phyloP scores from a whole-genome alignment of 2,329 filamentous ascomycete species.

The Ramularia endophylla region DNA sequence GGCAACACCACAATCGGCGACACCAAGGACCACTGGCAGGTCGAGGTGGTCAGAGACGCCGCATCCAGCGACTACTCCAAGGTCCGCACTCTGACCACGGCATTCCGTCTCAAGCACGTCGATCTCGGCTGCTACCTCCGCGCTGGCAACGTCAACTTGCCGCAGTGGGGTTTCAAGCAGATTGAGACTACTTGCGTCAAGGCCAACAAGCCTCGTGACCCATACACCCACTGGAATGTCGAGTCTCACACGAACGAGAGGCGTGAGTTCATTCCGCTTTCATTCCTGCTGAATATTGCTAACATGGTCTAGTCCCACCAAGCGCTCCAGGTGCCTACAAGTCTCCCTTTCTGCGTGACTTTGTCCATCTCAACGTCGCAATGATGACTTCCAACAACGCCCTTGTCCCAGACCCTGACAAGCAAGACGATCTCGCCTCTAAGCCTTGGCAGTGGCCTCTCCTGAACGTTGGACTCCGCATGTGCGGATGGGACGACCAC shows the following conservation, averaged over 20 bases:
- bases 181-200: slow-evolving; percentile 96
- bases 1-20: slow-evolving; percentile 94
- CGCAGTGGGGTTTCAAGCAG: slow-evolving; percentile 99
- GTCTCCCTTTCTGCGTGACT: slow-evolving; percentile 96
- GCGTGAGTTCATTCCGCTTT: slow-evolving; percentile 53
- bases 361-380: slow-evolving; percentile 94
- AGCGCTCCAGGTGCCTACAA: slow-evolving; percentile 88
- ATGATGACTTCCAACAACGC: slow-evolving; percentile 99
- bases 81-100: slow-evolving; percentile 85
- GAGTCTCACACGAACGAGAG: slow-evolving; percentile 93
- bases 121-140: slow-evolving; percentile 86
- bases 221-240: slow-evolving; percentile 98
- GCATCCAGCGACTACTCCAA: slow-evolving; percentile 78
- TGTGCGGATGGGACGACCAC: slow-evolving; percentile 97
- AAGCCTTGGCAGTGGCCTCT: slow-evolving; percentile 99
- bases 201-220: slow-evolving; percentile 83
- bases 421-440: slow-evolving; percentile 96
- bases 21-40: slow-evolving; percentile 93
- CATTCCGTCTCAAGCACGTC: slow-evolving; percentile 80
- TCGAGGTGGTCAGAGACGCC: slow-evolving; percentile 88
- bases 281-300: slow-evolving; percentile 15
- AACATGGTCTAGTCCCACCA: slow-evolving; percentile 62
- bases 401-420: slow-evolving; percentile 93
- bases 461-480: slow-evolving; percentile 87
- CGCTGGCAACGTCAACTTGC: slow-evolving; percentile 91